Conservation (phyloP, 257 asterid genomes). For the Plectranthus barbatus region DNA sequence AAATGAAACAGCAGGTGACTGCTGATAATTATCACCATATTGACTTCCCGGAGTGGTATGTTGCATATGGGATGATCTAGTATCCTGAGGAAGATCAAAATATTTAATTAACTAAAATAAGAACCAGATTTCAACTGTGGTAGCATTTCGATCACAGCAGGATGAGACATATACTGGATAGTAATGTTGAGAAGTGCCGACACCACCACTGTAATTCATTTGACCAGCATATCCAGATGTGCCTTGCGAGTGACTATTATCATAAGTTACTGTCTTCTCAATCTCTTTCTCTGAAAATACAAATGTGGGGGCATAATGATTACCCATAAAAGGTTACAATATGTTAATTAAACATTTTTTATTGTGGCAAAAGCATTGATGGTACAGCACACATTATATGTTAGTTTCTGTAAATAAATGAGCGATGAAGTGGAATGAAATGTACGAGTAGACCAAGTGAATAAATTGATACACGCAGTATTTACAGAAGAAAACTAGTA, state of each 20-base stretch:
- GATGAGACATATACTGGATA: constrained; percentile 38
- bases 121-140: background rate
- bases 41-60: constrained; percentile 45
- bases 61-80: constrained; percentile 37
- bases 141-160: background rate
- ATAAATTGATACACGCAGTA: background rate
- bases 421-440: background rate
- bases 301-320: constrained; percentile 10
- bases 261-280: constrained; percentile 35
- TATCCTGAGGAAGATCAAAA: constrained; percentile 38
- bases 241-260: constrained; percentile 33
- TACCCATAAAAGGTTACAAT: constrained; percentile 4
- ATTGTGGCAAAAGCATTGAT: background rate
- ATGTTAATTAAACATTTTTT: background rate
- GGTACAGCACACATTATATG: background rate
- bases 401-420: background rate
- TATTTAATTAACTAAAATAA: constrained; percentile 2
- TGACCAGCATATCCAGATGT: constrained; percentile 47
- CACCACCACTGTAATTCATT: constrained; percentile 39
- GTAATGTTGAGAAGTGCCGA: constrained; percentile 50
- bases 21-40: constrained; percentile 59
- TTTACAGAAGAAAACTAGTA: background rate
- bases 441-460: background rate
- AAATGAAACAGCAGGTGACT: constrained; percentile 31
- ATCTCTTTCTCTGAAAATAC: constrained; percentile 45